Conservation (phyloP, 1,284 basidiomycete species). For the Afroboletus lepidellus region DNA sequence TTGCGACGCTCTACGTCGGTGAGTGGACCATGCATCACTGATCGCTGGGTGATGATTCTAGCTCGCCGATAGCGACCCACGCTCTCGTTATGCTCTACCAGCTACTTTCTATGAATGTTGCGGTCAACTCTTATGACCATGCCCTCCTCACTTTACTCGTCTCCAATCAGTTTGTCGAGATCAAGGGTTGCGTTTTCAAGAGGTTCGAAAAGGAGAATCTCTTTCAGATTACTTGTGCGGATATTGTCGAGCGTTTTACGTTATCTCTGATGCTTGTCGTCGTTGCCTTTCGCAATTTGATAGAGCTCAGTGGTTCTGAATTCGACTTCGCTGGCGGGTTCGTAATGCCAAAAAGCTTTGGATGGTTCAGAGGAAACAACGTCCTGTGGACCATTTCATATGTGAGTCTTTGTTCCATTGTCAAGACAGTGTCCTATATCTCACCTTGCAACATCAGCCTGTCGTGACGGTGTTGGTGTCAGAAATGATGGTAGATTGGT, state of each 20-base stretch:
- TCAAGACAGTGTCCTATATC: background rate
- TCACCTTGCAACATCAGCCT: slow-evolving; percentile 52
- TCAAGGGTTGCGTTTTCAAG: slow-evolving; percentile 99
- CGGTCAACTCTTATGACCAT: slow-evolving; percentile 98
- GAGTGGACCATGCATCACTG: slow-evolving; percentile 26
- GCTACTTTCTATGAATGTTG: slow-evolving; percentile 93
- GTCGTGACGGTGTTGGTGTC: slow-evolving; percentile 89
- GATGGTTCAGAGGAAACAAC: slow-evolving; percentile 76
- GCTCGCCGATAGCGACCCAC: slow-evolving; percentile 67
- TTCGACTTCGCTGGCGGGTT: slow-evolving; percentile 73
- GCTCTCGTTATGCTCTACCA: slow-evolving; percentile 97
- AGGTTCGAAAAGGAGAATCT: slow-evolving; percentile 99
- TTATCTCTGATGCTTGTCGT: slow-evolving; percentile 88
- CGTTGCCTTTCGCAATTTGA: slow-evolving; percentile 92
- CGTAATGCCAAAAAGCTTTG: slow-evolving; percentile 81
- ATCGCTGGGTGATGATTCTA: background rate
- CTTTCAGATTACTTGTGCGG: slow-evolving; percentile 99
- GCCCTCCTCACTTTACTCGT: slow-evolving; percentile 92
- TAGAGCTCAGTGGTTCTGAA: slow-evolving; percentile 90
- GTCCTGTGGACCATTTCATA: slow-evolving; percentile 89
- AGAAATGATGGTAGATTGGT: slow-evolving; percentile 97
- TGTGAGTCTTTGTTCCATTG: slow-evolving; percentile 44
- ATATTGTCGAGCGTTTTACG: slow-evolving; percentile 98
- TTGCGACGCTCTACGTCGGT: slow-evolving; percentile 87
- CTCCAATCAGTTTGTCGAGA: slow-evolving; percentile 99